Base-by-base conservation (phyloP, 257 asterid species). In the Solanum commersonii region DNA sequence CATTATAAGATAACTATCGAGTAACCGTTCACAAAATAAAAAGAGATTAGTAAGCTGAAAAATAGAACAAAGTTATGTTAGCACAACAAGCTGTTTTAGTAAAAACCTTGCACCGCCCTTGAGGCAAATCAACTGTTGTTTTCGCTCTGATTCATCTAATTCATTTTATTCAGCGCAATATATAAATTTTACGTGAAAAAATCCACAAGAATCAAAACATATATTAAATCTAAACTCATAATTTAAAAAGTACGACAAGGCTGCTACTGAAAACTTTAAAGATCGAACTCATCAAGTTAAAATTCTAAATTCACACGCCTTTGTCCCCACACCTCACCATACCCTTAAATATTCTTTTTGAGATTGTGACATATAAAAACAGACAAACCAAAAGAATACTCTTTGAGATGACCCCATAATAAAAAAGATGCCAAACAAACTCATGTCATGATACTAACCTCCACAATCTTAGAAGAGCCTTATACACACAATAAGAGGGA, bases 371-470 rank as follows among this genome's bases (percentile, higher is more conserved):
- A 71, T 29, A 79, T 25, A 77, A 87, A 13, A 79, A 83, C 35
- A 85, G 90, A 90, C 91, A 88, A 90, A 63, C 67, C 2, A 63
- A 63, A 59, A 44, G 52, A 70, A 42, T 79, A 25, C 44, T 88
- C 90, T 84, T 35, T 68, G 73, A 73, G 85, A 68, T 52, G 56
- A 56, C 88, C 90, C 85, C 68, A 87, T 89, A 87, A 12, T 29
- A 88, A 16, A 78, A 85, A 74, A 70, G 60, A 88, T 81, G 14
- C 85, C 34, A 27, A 65, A 52, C 86, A 88, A 88, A 92, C 86
- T 87, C 84, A 83, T 81, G 91, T 88, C 91, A 87, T 22, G 8
- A 20, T 88, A 85, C 89, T 81, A 46, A 84, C 89, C 87, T 56
- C 89, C 56, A n/a, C 18, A 88, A 59, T 85, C 52, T 71, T 46